Evolutionary conservation across 352 stramenopile genomes (phyloP).

Genomic region (Phytophthora tubulina): DNA sequence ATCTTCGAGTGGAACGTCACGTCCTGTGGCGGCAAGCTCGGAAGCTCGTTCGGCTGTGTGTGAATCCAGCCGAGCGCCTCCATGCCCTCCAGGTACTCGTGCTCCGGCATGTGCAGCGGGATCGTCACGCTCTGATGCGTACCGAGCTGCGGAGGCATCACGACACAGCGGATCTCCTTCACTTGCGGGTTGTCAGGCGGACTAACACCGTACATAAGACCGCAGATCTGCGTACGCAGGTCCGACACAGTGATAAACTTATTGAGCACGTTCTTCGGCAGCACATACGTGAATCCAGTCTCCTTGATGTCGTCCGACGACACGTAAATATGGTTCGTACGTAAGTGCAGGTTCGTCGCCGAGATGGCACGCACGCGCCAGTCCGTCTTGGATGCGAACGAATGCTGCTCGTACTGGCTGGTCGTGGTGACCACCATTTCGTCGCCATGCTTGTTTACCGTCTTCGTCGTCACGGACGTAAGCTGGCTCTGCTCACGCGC

Average conservation of each 20-base stretch:
- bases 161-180: conserved; percentile 99
- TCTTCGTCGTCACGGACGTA: conserved; percentile 99
- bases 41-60: conserved; percentile 98
- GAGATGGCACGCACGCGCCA: conserved; percentile 99
- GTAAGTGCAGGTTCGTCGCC: conserved; percentile 98
- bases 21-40: conserved; percentile 96
- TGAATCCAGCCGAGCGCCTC: conserved; percentile 99
- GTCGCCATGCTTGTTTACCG: conserved; percentile 99
- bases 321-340: conserved; percentile 99
- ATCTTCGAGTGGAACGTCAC: conserved; percentile 97
- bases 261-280: conserved; percentile 99
- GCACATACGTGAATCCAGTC: conserved; percentile 98
- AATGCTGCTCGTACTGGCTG: conserved; percentile 99
- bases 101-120: conserved; percentile 96
- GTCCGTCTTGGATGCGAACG: conserved; percentile 99
- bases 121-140: conserved; percentile 98
- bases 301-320: conserved; percentile 98
- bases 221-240: conserved; percentile 98
- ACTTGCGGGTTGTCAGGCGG: conserved; percentile 98
- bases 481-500: conserved; percentile 98
- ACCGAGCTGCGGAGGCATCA: conserved; percentile 99
- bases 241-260: conserved; percentile 99
- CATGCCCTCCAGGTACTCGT: conserved; percentile 98
- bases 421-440: conserved; percentile 99
- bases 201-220: conserved; percentile 99